Percentiles rank a stretch among this genome's conserved stretches.
These are phyloP conservation scores for Globisporangium orthogonon DNA, from an alignment of 352 stramenopile species.

Conservation along the genomic window DNA sequence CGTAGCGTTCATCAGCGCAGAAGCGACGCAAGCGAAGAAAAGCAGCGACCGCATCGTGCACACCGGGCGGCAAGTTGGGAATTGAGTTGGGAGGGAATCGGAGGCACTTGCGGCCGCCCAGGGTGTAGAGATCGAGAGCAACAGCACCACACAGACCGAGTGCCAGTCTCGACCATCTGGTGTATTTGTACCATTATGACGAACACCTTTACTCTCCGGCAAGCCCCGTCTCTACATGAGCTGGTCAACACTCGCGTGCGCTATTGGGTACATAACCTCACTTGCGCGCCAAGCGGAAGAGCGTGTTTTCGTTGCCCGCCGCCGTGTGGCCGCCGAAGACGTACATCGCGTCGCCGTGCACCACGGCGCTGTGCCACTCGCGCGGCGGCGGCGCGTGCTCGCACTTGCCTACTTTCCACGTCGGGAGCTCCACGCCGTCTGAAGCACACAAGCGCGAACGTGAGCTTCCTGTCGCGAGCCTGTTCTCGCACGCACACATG, in stretches of 20 bases:
- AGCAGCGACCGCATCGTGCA: neutral
- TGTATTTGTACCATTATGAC: neutral
- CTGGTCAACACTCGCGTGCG: neutral
- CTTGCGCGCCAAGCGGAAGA: slow-evolving; percentile 19
- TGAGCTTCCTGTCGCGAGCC: neutral
- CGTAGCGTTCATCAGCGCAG: neutral
- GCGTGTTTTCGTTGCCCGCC: slow-evolving; percentile 39
- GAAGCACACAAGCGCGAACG: neutral
- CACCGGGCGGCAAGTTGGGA: neutral
- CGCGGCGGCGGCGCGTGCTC: slow-evolving; percentile 30
- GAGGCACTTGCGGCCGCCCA: neutral
- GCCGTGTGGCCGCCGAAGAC: slow-evolving; percentile 48
- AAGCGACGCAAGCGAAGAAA: neutral
- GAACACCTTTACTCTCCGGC: neutral
- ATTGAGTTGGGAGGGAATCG: neutral
- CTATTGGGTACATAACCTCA: neutral
- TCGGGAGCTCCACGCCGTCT: slow-evolving; percentile 26
- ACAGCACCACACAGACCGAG: neutral
- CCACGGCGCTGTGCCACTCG: slow-evolving; percentile 45
- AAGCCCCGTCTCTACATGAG: neutral
- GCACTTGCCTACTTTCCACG: slow-evolving; percentile 42
- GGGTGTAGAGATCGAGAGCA: neutral
- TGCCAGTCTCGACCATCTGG: neutral
- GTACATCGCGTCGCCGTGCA: slow-evolving; percentile 35
- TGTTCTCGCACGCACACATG: neutral